phyloP scores from a whole-genome alignment of 208 protist genomes.

The Phytomonas sp. region DNA sequence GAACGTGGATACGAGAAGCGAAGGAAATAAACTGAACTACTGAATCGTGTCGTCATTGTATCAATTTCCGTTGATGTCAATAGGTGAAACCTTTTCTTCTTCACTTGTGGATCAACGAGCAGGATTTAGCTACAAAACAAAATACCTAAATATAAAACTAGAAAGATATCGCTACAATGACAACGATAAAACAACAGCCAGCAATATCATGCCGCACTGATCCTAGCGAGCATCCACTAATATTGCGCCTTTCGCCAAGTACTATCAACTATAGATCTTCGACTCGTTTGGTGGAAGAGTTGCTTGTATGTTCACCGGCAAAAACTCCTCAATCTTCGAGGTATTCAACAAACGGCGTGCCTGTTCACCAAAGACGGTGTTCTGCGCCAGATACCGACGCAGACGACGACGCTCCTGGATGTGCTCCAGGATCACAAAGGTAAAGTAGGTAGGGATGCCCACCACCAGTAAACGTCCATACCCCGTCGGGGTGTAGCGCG shows the following conservation, averaged over 20 bases:
- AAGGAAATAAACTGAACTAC: too few species aligned
- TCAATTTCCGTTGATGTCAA: too few species aligned
- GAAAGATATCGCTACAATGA: neutral
- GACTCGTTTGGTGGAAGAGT: conserved; percentile 48
- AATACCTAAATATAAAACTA: conserved; percentile 2
- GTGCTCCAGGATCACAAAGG: conserved; percentile 68
- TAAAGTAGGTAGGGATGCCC: conserved; percentile 61
- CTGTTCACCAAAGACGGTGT: conserved; percentile 88
- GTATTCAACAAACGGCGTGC: conserved; percentile 66
- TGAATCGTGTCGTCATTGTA: too few species aligned
- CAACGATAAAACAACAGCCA: neutral
- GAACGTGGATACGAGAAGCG: neutral
- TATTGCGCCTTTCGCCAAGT: too few species aligned
- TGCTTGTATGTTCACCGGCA: conserved; percentile 75
- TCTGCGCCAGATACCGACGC: conserved; percentile 61
- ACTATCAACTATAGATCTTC: conserved; percentile 46
- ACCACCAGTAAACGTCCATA: conserved; percentile 72
- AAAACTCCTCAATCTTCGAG: conserved; percentile 82
- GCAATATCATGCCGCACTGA: neutral
- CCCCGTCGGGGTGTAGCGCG: conserved; percentile 80
- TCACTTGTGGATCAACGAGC: neutral
- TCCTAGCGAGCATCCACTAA: neutral
- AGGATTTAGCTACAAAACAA: neutral
- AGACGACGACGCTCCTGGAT: conserved; percentile 63
- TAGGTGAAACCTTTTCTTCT: too few species aligned